Evolutionary conservation across 139 green algal genomes (phyloP), one percentile per base, ranked within the genome.

Genomic region (Trebouxia sp.): DNA sequence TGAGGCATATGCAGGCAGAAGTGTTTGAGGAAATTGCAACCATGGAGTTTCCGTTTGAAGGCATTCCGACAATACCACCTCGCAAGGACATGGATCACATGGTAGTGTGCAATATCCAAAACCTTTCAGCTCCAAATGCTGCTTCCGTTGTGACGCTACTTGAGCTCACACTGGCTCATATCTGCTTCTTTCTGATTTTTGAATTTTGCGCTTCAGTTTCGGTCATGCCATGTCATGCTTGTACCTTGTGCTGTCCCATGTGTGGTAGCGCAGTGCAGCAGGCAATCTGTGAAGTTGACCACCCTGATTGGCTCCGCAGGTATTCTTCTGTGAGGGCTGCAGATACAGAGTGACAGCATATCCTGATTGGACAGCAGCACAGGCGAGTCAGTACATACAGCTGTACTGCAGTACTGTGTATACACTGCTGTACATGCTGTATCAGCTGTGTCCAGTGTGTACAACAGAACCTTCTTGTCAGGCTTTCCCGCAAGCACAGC

Each of bases 21-120:
- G 94, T 97, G 28, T 98, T 98, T 84, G 94, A 98, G 48, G 95
- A 98, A 86, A 94, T 98, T 38, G 88, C 94, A 17, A 98, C 93
- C 26, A 97, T 97, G 92, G 94, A 98, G 22, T 89, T 92, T 45
- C 87, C 88, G 9, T 98, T 97, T 45, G 93, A 98, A 78, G 95
- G 94, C 76, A 97, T 98, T 67, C 93, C 94, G 32, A 98, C 94
- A 9, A 92, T 98, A 9, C 94, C 94, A 11, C 93, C 92, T 0
- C 88, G 92, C 28, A 98, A 95, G 82, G 91, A 98, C 82, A 91
- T 92, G 76, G 83, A 88, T 35, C 92, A 97, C 87, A 88, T 97
- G 84, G 91, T 92, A 78, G n/a, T 45, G 6, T n/a, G n/a, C n/a
- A n/a, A n/a, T n/a, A n/a, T n/a, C 9, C 7, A 47, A 8, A 7